A percentile compares a stretch with the other conserved stretches of the same genome.
phyloP scores from a whole-genome alignment of 306 rosid species.

The Lathyrus tuberosus region DNA sequence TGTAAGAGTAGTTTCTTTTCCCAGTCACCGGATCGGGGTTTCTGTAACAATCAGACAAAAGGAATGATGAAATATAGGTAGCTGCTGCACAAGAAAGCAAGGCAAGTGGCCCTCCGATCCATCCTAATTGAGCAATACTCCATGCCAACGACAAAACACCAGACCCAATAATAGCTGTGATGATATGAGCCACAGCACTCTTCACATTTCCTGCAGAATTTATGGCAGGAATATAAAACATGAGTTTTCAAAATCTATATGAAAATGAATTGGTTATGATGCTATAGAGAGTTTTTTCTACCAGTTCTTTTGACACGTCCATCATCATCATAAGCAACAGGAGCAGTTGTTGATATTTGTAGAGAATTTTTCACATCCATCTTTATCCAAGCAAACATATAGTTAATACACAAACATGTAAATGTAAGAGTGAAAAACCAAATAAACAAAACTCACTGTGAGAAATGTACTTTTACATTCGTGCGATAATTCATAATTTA shows the following conservation, averaged over 20 bases:
- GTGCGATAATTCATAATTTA: neutral
- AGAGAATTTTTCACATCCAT: conserved; percentile 58
- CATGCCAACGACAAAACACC: conserved; percentile 77
- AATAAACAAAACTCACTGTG: neutral
- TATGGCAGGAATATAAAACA: neutral
- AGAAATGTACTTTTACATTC: too few species aligned
- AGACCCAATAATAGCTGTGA: conserved; percentile 48
- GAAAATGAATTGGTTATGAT: conserved; percentile 22
- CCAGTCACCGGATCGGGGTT: conserved; percentile 58
- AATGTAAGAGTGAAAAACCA: too few species aligned
- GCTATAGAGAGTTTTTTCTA: conserved; percentile 33
- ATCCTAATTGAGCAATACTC: conserved; percentile 68
- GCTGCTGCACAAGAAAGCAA: conserved; percentile 54
- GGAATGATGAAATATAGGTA: conserved; percentile 57
- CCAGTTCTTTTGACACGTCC: conserved; percentile 64
- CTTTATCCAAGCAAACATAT: conserved; percentile 23
- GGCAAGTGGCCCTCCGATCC: conserved; percentile 63
- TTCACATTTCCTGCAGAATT: conserved; percentile 51
- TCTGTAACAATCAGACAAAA: conserved; percentile 31
- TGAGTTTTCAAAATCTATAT: conserved; percentile 10
- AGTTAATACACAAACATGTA: neutral
- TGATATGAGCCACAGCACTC: conserved; percentile 53
- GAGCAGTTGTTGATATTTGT: conserved; percentile 39
- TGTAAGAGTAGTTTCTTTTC: conserved; percentile 62
- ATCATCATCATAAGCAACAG: conserved; percentile 58